Evolutionary conservation across 2,329 filamentous ascomycete species (phyloP), one percentile per base, ranked within the genome.

Genomic region (Alternaria viburni): DNA sequence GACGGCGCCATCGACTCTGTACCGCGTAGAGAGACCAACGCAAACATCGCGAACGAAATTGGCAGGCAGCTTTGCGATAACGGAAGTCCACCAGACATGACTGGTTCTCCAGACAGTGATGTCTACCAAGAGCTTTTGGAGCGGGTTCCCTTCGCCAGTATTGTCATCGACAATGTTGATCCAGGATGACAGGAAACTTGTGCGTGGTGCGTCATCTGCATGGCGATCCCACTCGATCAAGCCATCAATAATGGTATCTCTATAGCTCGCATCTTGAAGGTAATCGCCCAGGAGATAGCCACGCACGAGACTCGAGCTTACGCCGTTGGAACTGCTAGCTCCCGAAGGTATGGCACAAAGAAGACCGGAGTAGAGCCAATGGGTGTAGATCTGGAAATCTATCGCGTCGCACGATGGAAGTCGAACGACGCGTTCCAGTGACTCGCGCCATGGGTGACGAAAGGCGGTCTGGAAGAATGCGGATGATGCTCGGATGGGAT

Each of bases 401-500:
- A 4, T 36, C 15, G 15, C 32, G 15, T 36, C 32, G 32, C 32
- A 36, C 15, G 2, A 4, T 13, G 32, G 32, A 13, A 36, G 15
- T 36, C 32, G 32, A 4, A 36, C 32, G 32, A 36, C 15, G 11
- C 32, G 32, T 15, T 36, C 32, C 13, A 1, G 32, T 36, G 32
- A 45, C 46, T 45, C 43, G 43, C 5, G 43, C 59, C 77, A 80
- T 61, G 25, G 19, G 41, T 32, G 25, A n/a, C 54, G 15, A 25
- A 65, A 54, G 8, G 59, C 59, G 4, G 46, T 50, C 21, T 65
- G 58, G 32, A 65, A 59, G 62, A 65, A 65, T 10, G 54, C 26
- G 10, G 62, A 65, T 4, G 44, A 59, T 13, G 30, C 30, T 6
- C 62, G 62, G 30, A 65, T 45, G 21, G 62, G 54, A 28, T 58